Conservation (phyloP, 768 basidiomycete genomes). For the Tubosaeta sp. region DNA sequence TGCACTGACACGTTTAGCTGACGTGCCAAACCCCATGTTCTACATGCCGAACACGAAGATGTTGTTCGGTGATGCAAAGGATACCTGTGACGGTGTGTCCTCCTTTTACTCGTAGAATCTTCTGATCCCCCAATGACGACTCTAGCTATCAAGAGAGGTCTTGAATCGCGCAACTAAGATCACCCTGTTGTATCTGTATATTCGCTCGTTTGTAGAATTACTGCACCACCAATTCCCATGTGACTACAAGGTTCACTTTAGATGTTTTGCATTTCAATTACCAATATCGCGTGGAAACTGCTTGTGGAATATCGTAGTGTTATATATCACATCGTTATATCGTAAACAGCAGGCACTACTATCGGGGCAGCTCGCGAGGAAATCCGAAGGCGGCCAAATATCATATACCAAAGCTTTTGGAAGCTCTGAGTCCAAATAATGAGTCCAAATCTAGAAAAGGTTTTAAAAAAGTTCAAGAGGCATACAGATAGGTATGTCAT, state of each 20-base stretch:
- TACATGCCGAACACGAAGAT: slow-evolving; percentile 88
- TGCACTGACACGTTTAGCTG: slow-evolving; percentile 44
- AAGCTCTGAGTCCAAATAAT: slow-evolving; percentile 17
- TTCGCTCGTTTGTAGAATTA: slow-evolving; percentile 17
- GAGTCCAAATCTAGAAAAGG: slow-evolving; percentile 26
- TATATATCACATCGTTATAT: slow-evolving; percentile 27
- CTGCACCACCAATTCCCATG: neutral
- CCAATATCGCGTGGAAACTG: slow-evolving; percentile 5
- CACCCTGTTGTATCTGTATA: slow-evolving; percentile 9
- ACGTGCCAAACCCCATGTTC: slow-evolving; percentile 93
- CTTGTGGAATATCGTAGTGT: slow-evolving; percentile 22
- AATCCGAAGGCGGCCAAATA: slow-evolving; percentile 18
- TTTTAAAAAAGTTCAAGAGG: slow-evolving; percentile 21
- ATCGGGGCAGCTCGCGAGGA: slow-evolving; percentile 6
- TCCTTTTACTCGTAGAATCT: neutral
- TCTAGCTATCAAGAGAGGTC: slow-evolving; percentile 57
- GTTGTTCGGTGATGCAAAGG: slow-evolving; percentile 90
- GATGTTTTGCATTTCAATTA: slow-evolving; percentile 7
- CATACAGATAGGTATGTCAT: slow-evolving; percentile 15
- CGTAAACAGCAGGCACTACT: slow-evolving; percentile 13
- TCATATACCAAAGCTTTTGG: slow-evolving; percentile 17
- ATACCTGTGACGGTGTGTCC: slow-evolving; percentile 74
- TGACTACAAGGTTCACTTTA: neutral
- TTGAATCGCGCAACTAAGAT: slow-evolving; percentile 35
- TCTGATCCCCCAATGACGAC: neutral